Evolutionary conservation across 129 eudicot genomes (phyloP).

Genomic region (Kitagawia praeruptora): DNA sequence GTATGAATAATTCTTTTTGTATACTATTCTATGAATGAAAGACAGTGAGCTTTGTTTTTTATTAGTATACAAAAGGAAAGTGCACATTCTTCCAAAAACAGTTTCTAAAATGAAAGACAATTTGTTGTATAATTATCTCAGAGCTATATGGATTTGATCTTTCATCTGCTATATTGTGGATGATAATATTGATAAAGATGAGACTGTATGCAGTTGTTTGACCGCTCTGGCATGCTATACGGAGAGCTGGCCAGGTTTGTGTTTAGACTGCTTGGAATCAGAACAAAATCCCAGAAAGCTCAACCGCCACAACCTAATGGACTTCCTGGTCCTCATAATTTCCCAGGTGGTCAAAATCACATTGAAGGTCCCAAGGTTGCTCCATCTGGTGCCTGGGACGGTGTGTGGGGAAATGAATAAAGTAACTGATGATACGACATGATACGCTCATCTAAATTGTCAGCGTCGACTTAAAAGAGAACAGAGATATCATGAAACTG

Average conservation of each 20-base stretch:
- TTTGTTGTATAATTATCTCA: background rate
- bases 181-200: background rate
- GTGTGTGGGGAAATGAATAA: constrained; percentile 67
- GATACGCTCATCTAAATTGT: constrained; percentile 2
- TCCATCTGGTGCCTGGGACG: constrained; percentile 73
- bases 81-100: background rate
- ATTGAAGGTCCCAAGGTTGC: constrained; percentile 76
- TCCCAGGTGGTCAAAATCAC: constrained; percentile 34
- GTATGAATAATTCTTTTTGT: constrained; percentile 23
- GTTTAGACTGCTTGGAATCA: constrained; percentile 60
- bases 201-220: constrained; percentile 56
- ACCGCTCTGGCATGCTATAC: constrained; percentile 77
- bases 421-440: constrained; percentile 17
- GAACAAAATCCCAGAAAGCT: constrained; percentile 48
- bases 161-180: background rate
- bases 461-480: constrained; percentile 12
- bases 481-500: constrained; percentile 8
- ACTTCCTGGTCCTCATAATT: constrained; percentile 47
- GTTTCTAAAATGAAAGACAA: background rate
- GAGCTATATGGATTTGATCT: background rate
- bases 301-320: constrained; percentile 55
- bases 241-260: constrained; percentile 93
- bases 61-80: background rate
- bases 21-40: background rate
- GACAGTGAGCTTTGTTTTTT: background rate